phyloP scores from a whole-genome alignment of 495 filamentous ascomycete genomes.

The Emericellopsis terricola region DNA sequence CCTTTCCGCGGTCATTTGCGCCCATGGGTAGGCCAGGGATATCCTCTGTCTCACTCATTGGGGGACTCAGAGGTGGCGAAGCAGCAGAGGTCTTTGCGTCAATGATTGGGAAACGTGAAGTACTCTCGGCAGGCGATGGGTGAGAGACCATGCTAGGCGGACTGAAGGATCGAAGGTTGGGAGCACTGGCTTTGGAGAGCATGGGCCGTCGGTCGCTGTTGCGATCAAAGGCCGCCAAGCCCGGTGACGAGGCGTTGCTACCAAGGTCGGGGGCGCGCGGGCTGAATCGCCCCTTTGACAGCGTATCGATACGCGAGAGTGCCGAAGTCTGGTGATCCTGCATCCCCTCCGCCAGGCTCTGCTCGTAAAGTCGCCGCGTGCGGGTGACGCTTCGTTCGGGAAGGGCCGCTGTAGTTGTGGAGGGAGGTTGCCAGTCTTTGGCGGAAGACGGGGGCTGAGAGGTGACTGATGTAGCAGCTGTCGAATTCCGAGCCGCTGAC shows the following conservation, averaged over 20 bases:
- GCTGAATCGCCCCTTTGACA: conserved; percentile 33
- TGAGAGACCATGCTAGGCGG: conserved; percentile 12
- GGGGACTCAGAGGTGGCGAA: conserved; percentile 52
- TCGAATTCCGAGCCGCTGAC: conserved; percentile 55
- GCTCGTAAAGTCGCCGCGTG: conserved; percentile 67
- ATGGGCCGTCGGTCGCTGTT: conserved; percentile 14
- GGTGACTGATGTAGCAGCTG: conserved; percentile 81
- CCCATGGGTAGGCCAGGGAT: conserved; percentile 40
- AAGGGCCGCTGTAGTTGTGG: conserved; percentile 6
- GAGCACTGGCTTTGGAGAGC: conserved; percentile 26
- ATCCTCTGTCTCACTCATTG: conserved; percentile 52
- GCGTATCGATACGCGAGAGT: conserved; percentile 57
- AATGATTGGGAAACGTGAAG: background rate
- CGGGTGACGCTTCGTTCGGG: conserved; percentile 38
- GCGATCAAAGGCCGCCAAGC: conserved; percentile 12
- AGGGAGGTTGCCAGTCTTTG: conserved; percentile 24
- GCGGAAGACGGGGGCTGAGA: conserved; percentile 43
- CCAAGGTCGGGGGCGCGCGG: background rate
- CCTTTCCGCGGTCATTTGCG: conserved; percentile 66
- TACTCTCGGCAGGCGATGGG: background rate
- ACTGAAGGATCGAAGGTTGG: conserved; percentile 24
- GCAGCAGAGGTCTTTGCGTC: conserved; percentile 23
- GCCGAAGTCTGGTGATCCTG: conserved; percentile 67
- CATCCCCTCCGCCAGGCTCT: conserved; percentile 58
- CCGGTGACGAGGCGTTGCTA: conserved; percentile 13